Conservation (phyloP, 805 yeast genomes). For the Metschnikowia santaceciliae region DNA sequence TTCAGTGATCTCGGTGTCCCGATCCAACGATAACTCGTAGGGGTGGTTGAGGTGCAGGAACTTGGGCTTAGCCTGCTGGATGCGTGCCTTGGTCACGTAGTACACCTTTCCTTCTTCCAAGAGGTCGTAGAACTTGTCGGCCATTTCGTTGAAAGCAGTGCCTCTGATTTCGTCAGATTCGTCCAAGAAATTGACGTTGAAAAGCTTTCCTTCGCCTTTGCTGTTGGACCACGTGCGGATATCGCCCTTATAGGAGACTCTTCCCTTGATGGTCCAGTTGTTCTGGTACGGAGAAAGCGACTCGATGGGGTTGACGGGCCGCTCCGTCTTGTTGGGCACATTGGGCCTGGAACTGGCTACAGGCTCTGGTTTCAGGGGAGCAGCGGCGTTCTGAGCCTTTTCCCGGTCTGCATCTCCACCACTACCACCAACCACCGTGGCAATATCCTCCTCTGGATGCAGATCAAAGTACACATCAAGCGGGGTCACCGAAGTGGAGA, state of each 20-base stretch:
- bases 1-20: slow-evolving; percentile 71
- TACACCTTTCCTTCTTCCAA: slow-evolving; percentile 89
- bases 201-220: slow-evolving; percentile 85
- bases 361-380: slow-evolving; percentile 7
- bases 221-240: slow-evolving; percentile 83
- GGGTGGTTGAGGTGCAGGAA: slow-evolving; percentile 82
- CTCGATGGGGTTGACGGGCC: slow-evolving; percentile 65
- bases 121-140: slow-evolving; percentile 69
- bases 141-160: slow-evolving; percentile 86
- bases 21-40: slow-evolving; percentile 79
- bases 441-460: slow-evolving; percentile 53
- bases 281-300: slow-evolving; percentile 88
- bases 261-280: slow-evolving; percentile 88
- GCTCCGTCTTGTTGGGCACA: slow-evolving; percentile 6
- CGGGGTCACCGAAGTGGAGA: slow-evolving; percentile 33
- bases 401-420: slow-evolving; percentile 7
- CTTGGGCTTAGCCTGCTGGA: slow-evolving; percentile 80
- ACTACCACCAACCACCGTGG: slow-evolving; percentile 17
- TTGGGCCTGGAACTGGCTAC: slow-evolving; percentile 6
- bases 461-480: slow-evolving; percentile 56
- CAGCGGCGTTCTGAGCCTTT: background rate
- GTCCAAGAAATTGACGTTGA: slow-evolving; percentile 83
- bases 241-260: slow-evolving; percentile 85
- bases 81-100: slow-evolving; percentile 74
- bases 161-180: slow-evolving; percentile 96